Evolutionary conservation across 805 yeast species (phyloP), one percentile per base, ranked within the genome.

Genomic region (Metschnikowia cubensis): DNA sequence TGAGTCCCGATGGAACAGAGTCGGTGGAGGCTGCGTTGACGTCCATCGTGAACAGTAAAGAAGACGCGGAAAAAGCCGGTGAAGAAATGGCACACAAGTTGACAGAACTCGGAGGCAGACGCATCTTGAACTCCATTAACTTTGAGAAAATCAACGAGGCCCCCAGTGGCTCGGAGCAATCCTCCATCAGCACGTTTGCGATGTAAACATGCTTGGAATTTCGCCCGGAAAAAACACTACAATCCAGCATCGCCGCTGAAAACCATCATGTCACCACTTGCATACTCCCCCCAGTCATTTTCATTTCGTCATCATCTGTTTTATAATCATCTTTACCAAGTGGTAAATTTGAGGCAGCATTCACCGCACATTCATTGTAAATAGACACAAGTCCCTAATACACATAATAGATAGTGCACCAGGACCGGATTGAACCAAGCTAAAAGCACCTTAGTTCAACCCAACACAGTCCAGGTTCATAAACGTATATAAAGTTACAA

Each of bases 1-100:
- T 90, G 32, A 81, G 86, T 53, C 91, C 91, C 8, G 96, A 91
- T 65, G 99, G 99, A 11, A 67, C 71, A 6, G 75, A 81, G 53
- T 74, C 69, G 33, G 90, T 90, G 14, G 87, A 87, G 62, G 85
- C 79, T 53, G 71, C 69, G 48, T 66, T 73, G 15, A 64, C 55
- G 32, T 67, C 47, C 35, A 55, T 46, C 35, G 82, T 83, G 11
- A 66, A 64, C 42, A 62, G 68, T 38, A 75, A 71, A 49, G 66
- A 71, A 18, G 96, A 89, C 55, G 86, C 97, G 17, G 84, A 79
- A 54, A 66, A 65, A 31, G 78, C 87, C 39, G 99, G 99, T 49
- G 71, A 72, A 44, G 70, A 73, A 40, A 73, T 94, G 55, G 97
- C 96, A 18, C 72, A 76, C 36, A 71, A 69, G 58, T 75, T 92